A percentile compares a stretch with the other conserved stretches of the same genome.
These are phyloP conservation scores for Nymphaea colorata DNA, from an alignment of 164 flowering plant genomes.

Conservation along the genomic window DNA sequence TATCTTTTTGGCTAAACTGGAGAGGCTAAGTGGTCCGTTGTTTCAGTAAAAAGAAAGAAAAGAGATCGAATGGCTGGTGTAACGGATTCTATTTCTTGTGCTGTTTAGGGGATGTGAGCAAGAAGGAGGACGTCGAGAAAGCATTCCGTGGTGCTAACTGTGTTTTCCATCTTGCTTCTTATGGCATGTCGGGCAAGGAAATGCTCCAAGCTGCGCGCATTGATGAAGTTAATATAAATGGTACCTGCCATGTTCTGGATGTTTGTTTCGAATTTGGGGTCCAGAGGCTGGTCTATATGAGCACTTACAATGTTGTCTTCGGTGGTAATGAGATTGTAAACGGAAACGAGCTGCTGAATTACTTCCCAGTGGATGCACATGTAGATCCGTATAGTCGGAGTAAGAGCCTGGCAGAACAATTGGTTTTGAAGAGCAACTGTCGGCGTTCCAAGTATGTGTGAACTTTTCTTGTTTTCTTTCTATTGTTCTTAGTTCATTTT, in stretches of 20 bases:
- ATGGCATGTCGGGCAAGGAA: conserved; percentile 96
- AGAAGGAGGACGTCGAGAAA: conserved; percentile 58
- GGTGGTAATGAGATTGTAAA: conserved; percentile 76
- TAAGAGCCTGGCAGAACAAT: conserved; percentile 83
- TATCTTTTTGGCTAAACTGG: too few species aligned
- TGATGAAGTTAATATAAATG: conserved; percentile 71
- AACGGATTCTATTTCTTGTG: too few species aligned
- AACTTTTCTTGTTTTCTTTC: not conserved
- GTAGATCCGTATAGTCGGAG: conserved; percentile 75
- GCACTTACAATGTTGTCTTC: conserved; percentile 87
- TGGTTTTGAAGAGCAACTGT: conserved; percentile 76
- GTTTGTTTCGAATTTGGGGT: conserved; percentile 60
- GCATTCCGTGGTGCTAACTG: conserved; percentile 68
- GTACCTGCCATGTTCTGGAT: conserved; percentile 71
- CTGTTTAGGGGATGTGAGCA: conserved; percentile 47
- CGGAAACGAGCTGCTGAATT: conserved; percentile 72
- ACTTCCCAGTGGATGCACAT: conserved; percentile 67
- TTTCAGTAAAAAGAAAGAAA: too few species aligned
- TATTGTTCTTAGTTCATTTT: not conserved
- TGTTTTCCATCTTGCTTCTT: conserved; percentile 93
- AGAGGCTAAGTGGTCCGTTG: too few species aligned
- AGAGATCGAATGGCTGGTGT: too few species aligned
- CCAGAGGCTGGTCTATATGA: conserved; percentile 69
- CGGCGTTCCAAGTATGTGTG: conserved; percentile 57
- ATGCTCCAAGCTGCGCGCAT: conserved; percentile 82